These are phyloP conservation scores for Rhizopogon rudus DNA, from an alignment of 768 basidiomycete species.

Conservation along the genomic window DNA sequence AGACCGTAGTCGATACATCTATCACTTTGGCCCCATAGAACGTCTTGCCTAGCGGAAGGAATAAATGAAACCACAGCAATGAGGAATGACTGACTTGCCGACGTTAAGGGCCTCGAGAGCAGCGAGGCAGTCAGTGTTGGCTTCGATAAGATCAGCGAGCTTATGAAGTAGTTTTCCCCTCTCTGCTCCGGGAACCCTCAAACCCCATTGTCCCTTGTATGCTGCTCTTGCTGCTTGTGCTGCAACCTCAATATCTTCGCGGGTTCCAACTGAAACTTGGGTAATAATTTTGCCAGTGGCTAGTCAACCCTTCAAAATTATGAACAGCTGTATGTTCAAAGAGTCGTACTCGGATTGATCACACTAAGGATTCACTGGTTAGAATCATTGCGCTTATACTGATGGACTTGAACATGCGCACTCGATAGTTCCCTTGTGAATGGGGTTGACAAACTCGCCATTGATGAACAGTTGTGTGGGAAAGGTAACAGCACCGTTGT, in stretches of 20 bases:
- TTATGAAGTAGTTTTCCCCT: conserved; percentile 57
- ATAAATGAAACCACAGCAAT: neutral
- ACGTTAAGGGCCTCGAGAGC: conserved; percentile 74
- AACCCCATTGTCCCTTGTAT: conserved; percentile 62
- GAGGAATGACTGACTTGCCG: conserved; percentile 34
- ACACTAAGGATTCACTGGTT: conserved; percentile 32
- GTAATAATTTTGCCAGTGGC: conserved; percentile 65
- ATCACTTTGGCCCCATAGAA: conserved; percentile 40
- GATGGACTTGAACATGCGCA: neutral
- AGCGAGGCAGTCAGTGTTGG: conserved; percentile 56
- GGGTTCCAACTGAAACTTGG: conserved; percentile 50
- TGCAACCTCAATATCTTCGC: conserved; percentile 72
- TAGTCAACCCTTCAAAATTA: conserved; percentile 21
- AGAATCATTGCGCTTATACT: neutral
- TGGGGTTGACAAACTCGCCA: conserved; percentile 28
- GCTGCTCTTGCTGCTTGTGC: conserved; percentile 63
- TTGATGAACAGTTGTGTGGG: conserved; percentile 68
- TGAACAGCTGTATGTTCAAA: neutral
- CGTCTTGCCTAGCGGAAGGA: conserved; percentile 43
- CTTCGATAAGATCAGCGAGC: conserved; percentile 61
- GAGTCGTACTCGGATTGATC: conserved; percentile 47
- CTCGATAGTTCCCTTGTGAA: conserved; percentile 6
- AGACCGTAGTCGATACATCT: conserved; percentile 47
- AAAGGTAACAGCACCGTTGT: conserved; percentile 46
- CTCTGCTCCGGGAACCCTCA: conserved; percentile 45